A percentile compares a stretch with the other conserved stretches of the same genome.
phyloP scores from a whole-genome alignment of 805 yeast species.

The Kodamaea fukazawae region DNA sequence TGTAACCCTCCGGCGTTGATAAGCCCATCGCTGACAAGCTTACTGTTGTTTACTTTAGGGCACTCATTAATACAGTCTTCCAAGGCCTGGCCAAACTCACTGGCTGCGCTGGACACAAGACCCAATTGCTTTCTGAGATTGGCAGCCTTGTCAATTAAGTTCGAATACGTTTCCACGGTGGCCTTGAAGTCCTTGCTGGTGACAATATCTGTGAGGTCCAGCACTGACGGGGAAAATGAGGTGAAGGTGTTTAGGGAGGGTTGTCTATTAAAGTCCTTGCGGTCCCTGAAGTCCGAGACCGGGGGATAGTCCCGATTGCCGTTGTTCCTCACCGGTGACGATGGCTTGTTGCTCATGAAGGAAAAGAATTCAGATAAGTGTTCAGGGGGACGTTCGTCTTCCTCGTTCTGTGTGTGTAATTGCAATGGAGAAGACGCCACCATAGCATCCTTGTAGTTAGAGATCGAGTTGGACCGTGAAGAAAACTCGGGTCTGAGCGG shows the following conservation, averaged over 20 bases:
- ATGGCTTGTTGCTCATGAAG: slow-evolving; percentile 35
- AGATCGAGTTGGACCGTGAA: too few relatives aligned
- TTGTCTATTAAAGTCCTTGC: slow-evolving; percentile 17
- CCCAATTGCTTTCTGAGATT: slow-evolving; percentile 47
- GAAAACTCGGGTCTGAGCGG: too few relatives aligned
- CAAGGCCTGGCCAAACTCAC: slow-evolving; percentile 67
- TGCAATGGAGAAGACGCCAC: too few relatives aligned
- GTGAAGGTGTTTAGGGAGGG: slow-evolving; percentile 42
- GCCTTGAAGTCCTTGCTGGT: slow-evolving; percentile 57
- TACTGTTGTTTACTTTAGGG: slow-evolving; percentile 26
- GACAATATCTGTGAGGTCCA: slow-evolving; percentile 59
- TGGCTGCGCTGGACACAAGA: slow-evolving; percentile 56
- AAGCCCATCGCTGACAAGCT: slow-evolving; percentile 53
- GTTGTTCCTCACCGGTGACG: slow-evolving; percentile 13
- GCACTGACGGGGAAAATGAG: slow-evolving; percentile 50
- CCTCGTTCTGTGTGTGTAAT: too few relatives aligned
- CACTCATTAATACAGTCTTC: slow-evolving; percentile 40
- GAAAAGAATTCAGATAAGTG: slow-evolving; percentile 62
- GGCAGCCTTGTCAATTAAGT: slow-evolving; percentile 46
- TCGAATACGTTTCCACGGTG: slow-evolving; percentile 48
- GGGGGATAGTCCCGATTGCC: slow-evolving; percentile 12
- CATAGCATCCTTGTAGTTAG: too few relatives aligned
- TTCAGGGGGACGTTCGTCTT: slow-evolving; percentile 35
- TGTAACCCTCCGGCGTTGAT: slow-evolving; percentile 75
- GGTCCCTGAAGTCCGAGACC: slow-evolving; percentile 8